These are phyloP conservation scores for Talaromyces trachyspermus DNA, from an alignment of 495 filamentous ascomycete species.

Conservation along the genomic window DNA sequence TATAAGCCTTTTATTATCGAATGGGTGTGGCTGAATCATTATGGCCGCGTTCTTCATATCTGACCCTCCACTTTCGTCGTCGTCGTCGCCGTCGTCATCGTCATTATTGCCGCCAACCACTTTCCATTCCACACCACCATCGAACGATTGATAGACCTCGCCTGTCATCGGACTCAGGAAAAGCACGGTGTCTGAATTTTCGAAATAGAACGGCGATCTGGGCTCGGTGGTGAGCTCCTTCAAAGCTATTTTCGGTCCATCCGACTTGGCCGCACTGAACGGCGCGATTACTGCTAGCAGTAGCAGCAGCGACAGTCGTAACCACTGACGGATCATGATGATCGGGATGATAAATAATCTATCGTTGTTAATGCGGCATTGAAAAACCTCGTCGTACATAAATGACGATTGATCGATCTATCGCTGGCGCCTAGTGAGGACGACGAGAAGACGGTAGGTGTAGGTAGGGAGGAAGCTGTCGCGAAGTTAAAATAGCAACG, in stretches of 20 bases:
- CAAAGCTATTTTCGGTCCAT: conserved; percentile 41
- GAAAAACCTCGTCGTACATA: not conserved
- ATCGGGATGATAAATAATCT: not conserved
- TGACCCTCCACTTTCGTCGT: conserved; percentile 10
- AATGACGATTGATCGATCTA: not conserved
- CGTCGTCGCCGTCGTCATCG: conserved; percentile 17
- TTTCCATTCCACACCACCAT: conserved; percentile 72
- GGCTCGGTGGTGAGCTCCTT: conserved; percentile 57
- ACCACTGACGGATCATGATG: conserved; percentile 37
- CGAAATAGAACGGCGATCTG: conserved; percentile 70
- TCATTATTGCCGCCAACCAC: conserved; percentile 54
- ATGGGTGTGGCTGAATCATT: conserved; percentile 64
- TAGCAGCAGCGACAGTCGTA: conserved; percentile 30
- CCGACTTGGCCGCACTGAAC: conserved; percentile 31
- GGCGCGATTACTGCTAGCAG: conserved; percentile 26
- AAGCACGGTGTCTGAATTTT: conserved; percentile 71
- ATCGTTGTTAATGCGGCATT: not conserved
- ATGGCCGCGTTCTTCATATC: conserved; percentile 46
- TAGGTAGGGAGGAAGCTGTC: not conserved
- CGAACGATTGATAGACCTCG: conserved; percentile 61
- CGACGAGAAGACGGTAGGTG: not conserved
- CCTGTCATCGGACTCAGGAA: conserved; percentile 48
- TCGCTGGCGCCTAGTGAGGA: conserved; percentile 3
- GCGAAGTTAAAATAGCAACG: not conserved
- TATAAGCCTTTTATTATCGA: conserved; percentile 72